Base-by-base conservation (phyloP, 1,284 basidiomycete species). In the Boletus smithii region DNA sequence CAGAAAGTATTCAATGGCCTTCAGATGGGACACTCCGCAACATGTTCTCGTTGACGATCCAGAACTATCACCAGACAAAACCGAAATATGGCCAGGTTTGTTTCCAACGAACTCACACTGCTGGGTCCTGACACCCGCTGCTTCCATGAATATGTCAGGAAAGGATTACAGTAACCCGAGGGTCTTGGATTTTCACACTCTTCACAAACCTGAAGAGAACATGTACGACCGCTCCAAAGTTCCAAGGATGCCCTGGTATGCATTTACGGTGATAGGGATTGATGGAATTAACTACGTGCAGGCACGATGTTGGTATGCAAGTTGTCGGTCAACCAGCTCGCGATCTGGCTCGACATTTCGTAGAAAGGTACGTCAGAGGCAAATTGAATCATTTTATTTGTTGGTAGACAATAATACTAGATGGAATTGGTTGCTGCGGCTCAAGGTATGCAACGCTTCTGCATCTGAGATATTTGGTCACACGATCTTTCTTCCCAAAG, bases 261-360 rank as follows among this genome's bases (percentile, higher is more conserved):
- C 42, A n/a, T 41, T 31, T 31, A 1, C 36, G 39, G 4, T 23
- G 23, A 26, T 17, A 0, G 3, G 5, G 4, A 18, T 34, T 3
- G 9, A 42, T 6, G 9, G 30, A 39, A 14, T 37, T 42, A 22
- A 55, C 29, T 11, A 16, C 8, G 16, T 36, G 31, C 44, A 91
- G 91, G 91, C 97, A 99, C 69, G 97, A 99, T 63, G 90, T 97
- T 20, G 91, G 86, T 0, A 77, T 98, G 71, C 97, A 99, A 68
- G 81, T 99, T 23, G 88, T 98, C 14, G 97, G 97, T 3, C 95
- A 97, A 65, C 97, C 97, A 22, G 93, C 95, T 16, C 79, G 97
- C 24, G 97, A 99, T 69, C 70, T 99, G 8, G 91, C 90, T 51
- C 82, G 97, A 32, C 97, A 99, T 70, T 99, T 99, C 60, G 83